Percentiles rank a stretch among this genome's conserved stretches.
These are phyloP conservation scores for Russula abietina DNA, from an alignment of 768 basidiomycete species.

Conservation along the genomic window DNA sequence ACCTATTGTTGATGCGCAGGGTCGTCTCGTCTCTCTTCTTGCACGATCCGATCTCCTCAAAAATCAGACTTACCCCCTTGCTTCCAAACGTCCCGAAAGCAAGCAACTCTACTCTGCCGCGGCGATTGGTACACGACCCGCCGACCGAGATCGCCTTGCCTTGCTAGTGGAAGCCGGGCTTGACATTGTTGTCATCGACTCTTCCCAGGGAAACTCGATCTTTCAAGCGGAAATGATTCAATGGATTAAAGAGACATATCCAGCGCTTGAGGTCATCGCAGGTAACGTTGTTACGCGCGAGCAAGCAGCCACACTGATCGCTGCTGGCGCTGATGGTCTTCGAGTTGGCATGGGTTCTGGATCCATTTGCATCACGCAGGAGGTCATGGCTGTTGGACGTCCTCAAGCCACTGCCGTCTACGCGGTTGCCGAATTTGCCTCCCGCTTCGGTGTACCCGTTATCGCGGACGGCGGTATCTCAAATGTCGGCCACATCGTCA, in stretches of 20 bases:
- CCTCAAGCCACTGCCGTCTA: slow-evolving; percentile 99
- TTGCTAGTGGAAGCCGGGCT: slow-evolving; percentile 91
- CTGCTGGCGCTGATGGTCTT: slow-evolving; percentile 91
- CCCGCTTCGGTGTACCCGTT: slow-evolving; percentile 90
- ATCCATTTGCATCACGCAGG: slow-evolving; percentile 98
- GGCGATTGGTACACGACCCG: slow-evolving; percentile 87
- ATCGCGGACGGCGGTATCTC: slow-evolving; percentile 94
- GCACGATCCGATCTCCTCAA: slow-evolving; percentile 96
- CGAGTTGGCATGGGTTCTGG: slow-evolving; percentile 98
- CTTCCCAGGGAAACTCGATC: slow-evolving; percentile 92
- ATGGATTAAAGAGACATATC: slow-evolving; percentile 86
- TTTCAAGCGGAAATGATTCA: slow-evolving; percentile 92
- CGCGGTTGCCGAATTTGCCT: slow-evolving; percentile 89
- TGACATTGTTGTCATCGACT: slow-evolving; percentile 92
- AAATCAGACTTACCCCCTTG: slow-evolving; percentile 93
- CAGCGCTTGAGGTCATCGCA: slow-evolving; percentile 86
- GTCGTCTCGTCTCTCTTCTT: slow-evolving; percentile 73
- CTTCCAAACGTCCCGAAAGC: slow-evolving; percentile 81
- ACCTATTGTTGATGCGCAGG: slow-evolving; percentile 66
- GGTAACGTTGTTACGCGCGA: slow-evolving; percentile 98
- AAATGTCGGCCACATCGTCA: slow-evolving; percentile 97
- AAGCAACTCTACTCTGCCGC: slow-evolving; percentile 98
- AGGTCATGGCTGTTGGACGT: slow-evolving; percentile 97
- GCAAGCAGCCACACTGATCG: slow-evolving; percentile 90
- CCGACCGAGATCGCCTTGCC: slow-evolving; percentile 76